phyloP scores from a whole-genome alignment of 148 eudicot species.

The Cornus florida region DNA sequence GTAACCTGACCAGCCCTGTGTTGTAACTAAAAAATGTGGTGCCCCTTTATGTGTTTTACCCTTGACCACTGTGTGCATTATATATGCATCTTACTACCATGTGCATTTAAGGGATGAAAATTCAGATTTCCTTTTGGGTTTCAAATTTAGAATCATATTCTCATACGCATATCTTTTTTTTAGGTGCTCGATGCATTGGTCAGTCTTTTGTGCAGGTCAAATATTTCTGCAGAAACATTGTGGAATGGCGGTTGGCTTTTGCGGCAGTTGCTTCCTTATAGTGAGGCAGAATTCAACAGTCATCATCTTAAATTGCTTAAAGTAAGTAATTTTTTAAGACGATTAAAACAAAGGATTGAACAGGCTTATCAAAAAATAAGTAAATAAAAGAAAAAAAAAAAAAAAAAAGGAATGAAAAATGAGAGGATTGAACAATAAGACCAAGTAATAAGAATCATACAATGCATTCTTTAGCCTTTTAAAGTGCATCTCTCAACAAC shows the following conservation, averaged over 20 bases:
- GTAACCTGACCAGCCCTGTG: neutral
- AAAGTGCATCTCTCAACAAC: too few relatives aligned
- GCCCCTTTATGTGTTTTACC: neutral
- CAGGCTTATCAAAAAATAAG: too few relatives aligned
- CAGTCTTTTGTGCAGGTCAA: constrained; percentile 83
- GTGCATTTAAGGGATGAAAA: neutral
- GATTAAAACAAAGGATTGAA: neutral
- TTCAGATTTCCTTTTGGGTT: neutral
- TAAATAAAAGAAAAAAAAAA: too few relatives aligned
- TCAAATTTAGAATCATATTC: constrained; percentile 2
- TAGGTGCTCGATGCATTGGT: constrained; percentile 97
- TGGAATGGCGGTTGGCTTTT: constrained; percentile 99
- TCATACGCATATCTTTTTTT: constrained; percentile 18
- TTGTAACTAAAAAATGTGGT: neutral
- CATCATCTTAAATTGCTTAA: constrained; percentile 65
- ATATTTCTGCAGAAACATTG: constrained; percentile 77
- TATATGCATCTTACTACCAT: neutral
- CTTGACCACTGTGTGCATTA: constrained; percentile 10
- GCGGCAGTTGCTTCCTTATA: constrained; percentile 93
- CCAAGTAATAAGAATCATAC: too few relatives aligned
- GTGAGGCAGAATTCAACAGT: constrained; percentile 69
- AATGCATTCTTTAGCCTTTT: too few relatives aligned
- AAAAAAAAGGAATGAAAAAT: too few relatives aligned
- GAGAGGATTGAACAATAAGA: too few relatives aligned
- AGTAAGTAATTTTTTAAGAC: constrained; percentile 42